A percentile compares a stretch with the other conserved stretches of the same genome.
Evolutionary conservation across 371 early-diverging fungal species (phyloP).

Genomic region (Rhizomucor miehei): DNA sequence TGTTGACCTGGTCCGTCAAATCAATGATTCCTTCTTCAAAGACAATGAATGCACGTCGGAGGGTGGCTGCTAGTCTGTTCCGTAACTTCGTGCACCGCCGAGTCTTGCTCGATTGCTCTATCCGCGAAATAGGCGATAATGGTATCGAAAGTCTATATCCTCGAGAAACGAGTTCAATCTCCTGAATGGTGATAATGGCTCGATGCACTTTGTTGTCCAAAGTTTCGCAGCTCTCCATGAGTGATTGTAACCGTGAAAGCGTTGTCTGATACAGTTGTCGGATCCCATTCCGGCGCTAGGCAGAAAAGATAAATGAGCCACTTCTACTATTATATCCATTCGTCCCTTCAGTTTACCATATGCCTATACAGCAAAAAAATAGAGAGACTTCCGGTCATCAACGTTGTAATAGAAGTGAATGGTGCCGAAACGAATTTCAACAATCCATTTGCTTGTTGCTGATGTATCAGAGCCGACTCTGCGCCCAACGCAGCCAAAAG

Average conservation of each 20-base stretch:
- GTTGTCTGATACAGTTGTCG: slow-evolving; percentile 52
- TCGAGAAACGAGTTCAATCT: slow-evolving; percentile 70
- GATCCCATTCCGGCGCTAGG: slow-evolving; percentile 48
- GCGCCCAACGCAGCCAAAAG: slow-evolving; percentile 14
- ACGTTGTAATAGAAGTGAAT: slow-evolving; percentile 17
- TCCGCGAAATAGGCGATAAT: slow-evolving; percentile 63
- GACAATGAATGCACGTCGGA: slow-evolving; percentile 39
- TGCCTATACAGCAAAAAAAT: slow-evolving; percentile 39
- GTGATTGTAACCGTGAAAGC: slow-evolving; percentile 40
- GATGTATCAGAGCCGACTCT: slow-evolving; percentile 8
- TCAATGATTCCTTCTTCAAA: slow-evolving; percentile 45
- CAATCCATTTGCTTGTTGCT: neutral
- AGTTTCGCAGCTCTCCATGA: slow-evolving; percentile 50
- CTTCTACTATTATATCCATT: neutral
- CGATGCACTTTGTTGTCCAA: slow-evolving; percentile 61
- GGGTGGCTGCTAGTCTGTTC: slow-evolving; percentile 20
- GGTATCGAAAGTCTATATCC: slow-evolving; percentile 67
- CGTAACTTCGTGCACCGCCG: slow-evolving; percentile 50
- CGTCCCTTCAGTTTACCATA: slow-evolving; percentile 21
- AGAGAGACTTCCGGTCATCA: slow-evolving; percentile 29
- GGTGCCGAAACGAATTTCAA: slow-evolving; percentile 6
- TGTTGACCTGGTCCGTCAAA: slow-evolving; percentile 33
- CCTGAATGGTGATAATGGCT: slow-evolving; percentile 64
- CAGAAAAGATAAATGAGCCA: neutral
- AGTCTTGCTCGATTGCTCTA: slow-evolving; percentile 57